These are phyloP conservation scores for Paramecium pentaurelia DNA, from an alignment of 73 alveolate species.

Conservation along the genomic window DNA sequence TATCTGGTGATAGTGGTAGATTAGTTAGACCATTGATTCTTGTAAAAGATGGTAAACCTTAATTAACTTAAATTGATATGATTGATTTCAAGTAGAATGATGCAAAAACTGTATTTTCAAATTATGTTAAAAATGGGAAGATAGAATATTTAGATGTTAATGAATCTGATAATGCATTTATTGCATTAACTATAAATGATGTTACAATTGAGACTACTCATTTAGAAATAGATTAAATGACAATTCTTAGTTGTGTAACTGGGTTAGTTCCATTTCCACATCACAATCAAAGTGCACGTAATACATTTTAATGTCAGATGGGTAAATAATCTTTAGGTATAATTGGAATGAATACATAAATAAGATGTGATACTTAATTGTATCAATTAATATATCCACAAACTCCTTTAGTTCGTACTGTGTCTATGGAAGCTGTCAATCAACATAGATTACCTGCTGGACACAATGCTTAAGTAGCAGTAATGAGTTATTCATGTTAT, in stretches of 20 bases:
- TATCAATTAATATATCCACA: constrained; percentile 94
- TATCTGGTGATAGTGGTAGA: constrained; percentile 97
- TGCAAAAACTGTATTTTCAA: neutral
- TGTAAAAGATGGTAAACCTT: constrained; percentile 91
- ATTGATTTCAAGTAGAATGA: constrained; percentile 65
- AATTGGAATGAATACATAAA: constrained; percentile 54
- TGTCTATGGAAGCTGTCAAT: constrained; percentile 93
- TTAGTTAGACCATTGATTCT: constrained; percentile 95
- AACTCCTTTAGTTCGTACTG: constrained; percentile 97
- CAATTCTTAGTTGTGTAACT: constrained; percentile 94
- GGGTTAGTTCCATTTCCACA: constrained; percentile 98
- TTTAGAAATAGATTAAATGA: constrained; percentile 97
- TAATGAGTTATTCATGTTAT: constrained; percentile 98
- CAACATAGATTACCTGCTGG: constrained; percentile 98
- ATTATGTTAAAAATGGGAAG: constrained; percentile 76
- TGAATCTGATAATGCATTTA: constrained; percentile 96
- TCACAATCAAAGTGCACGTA: constrained; percentile 98
- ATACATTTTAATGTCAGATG: constrained; percentile 99
- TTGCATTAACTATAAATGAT: constrained; percentile 89
- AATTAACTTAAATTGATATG: constrained; percentile 76
- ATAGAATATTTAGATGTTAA: constrained; percentile 97
- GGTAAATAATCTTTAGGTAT: constrained; percentile 99
- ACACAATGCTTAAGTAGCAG: constrained; percentile 98
- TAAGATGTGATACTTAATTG: constrained; percentile 92
- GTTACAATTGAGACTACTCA: constrained; percentile 91